A percentile compares a stretch with the other conserved stretches of the same genome.
Conservation (phyloP, 495 filamentous ascomycete species). For the Daldinia caldariorum region DNA sequence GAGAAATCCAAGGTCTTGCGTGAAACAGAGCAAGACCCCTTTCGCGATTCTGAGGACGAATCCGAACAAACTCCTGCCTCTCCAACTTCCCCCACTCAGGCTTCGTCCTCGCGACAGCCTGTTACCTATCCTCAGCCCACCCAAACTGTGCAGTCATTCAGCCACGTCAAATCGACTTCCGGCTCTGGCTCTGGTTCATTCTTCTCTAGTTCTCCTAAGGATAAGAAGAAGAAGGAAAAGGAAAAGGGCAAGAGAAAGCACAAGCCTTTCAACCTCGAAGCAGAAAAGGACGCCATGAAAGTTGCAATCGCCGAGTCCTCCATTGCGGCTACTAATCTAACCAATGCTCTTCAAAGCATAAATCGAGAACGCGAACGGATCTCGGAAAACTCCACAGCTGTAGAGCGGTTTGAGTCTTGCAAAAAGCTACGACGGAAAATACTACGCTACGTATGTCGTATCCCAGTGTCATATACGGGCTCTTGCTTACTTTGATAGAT, state of each 20-base stretch:
- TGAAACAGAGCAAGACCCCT: constrained; percentile 72
- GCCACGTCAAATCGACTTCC: constrained; percentile 46
- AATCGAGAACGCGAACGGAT: constrained; percentile 90
- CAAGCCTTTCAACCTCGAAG: constrained; percentile 81
- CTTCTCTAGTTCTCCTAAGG: constrained; percentile 49
- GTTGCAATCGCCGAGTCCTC: constrained; percentile 83
- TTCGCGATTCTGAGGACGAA: constrained; percentile 70
- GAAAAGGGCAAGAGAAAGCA: constrained; percentile 60
- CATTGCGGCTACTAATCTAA: constrained; percentile 88
- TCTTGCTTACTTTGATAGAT: constrained; percentile 59
- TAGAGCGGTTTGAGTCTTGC: constrained; percentile 83
- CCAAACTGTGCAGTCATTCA: constrained; percentile 49
- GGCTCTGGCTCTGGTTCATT: constrained; percentile 47
- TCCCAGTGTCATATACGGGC: not conserved
- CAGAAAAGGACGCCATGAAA: constrained; percentile 85
- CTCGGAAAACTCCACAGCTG: constrained; percentile 80
- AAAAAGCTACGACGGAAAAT: constrained; percentile 85
- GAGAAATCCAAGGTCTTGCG: constrained; percentile 81
- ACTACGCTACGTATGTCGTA: constrained; percentile 73
- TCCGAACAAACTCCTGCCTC: constrained; percentile 44
- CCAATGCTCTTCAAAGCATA: constrained; percentile 88
- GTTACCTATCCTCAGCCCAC: constrained; percentile 46
- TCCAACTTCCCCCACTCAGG: constrained; percentile 34
- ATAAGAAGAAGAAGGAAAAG: constrained; percentile 61
- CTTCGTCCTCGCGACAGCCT: constrained; percentile 49